Evolutionary conservation across 495 filamentous ascomycete species (phyloP).

Genomic region (Apodospora peruviana): DNA sequence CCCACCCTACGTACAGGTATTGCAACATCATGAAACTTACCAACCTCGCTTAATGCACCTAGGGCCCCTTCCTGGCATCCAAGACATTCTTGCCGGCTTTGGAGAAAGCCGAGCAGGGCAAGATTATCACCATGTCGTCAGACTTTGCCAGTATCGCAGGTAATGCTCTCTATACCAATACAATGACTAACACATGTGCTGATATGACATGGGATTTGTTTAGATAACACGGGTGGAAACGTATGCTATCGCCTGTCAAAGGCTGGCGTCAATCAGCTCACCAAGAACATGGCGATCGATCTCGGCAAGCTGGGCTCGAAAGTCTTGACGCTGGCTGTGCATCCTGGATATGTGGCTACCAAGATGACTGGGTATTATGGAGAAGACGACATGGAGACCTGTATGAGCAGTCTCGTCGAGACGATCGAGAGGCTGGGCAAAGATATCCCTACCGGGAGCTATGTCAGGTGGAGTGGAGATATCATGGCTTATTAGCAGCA

Average conservation of each 20-base stretch:
- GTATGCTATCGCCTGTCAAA: conserved; percentile 13
- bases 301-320: not conserved
- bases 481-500: too few relatives aligned
- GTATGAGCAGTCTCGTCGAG: conserved; percentile 1
- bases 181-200: too few relatives aligned
- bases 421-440: conserved; percentile 2
- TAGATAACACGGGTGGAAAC: conserved; percentile 12
- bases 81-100: conserved; percentile 8
- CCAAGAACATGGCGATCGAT: conserved; percentile 7
- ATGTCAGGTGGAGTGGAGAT: conserved; percentile 13
- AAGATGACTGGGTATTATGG: conserved; percentile 11
- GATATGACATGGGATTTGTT: too few relatives aligned
- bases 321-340: not conserved
- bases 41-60: too few relatives aligned
- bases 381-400: conserved; percentile 9
- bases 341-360: conserved; percentile 7
- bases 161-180: too few relatives aligned
- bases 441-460: not conserved
- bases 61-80: conserved; percentile 4
- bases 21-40: too few relatives aligned
- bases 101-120: not conserved
- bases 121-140: conserved; percentile 11
- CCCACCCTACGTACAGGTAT: too few relatives aligned
- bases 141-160: conserved; percentile 7
- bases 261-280: conserved; percentile 9